Evolutionary conservation across 1,284 basidiomycete genomes (phyloP), one percentile per base, ranked within the genome.

Genomic region (Coniophora puteana): DNA sequence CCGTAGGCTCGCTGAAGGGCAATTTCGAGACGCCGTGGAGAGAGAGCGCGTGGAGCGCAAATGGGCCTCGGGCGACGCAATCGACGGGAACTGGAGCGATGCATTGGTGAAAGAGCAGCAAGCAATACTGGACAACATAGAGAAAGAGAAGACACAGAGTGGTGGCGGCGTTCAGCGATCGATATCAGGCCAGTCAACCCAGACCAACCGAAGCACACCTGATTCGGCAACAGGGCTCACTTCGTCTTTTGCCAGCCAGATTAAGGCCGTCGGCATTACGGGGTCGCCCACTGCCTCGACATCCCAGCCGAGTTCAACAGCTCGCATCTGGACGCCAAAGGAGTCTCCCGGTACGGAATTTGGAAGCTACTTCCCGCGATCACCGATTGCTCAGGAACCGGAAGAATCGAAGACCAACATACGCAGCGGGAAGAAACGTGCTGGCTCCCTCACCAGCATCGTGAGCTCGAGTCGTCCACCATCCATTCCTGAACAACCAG

Each of bases 71-170:
- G 67, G 67, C 20, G 53, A 51, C 31, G 48, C 54, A 20, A 49
- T 69, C 28, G 50, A 55, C 41, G 55, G 51, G 0, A 54, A 50
- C 4, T 71, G 68, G 66, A 57, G 58, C 21, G 61, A 65, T 26
- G 59, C 56, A 12, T 53, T 71, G 40, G 55, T 62, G 40, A 58
- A 59, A 46, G 66, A 71, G 41, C 69, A 74, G 48, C 65, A 72
- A 52, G 62, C 62, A 5, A 66, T 69, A 38, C 51, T 70, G 51
- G 55, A 64, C 38, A 60, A 53, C 38, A 65, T 70, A 39, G 59
- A 63, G 33, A 48, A 30, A 34, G 58, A 62, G 43, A 48, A 49
- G 43, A 51, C 49, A 38, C 44, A 50, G 42, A 51, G 51, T 35
- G 42, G 21, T n/a, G 23, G 17, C 20, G 12, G 10, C 31, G 12